A percentile compares a stretch with the other conserved stretches of the same genome.
phyloP scores from a whole-genome alignment of 2,329 filamentous ascomycete species.

The Sporothrix humicola region DNA sequence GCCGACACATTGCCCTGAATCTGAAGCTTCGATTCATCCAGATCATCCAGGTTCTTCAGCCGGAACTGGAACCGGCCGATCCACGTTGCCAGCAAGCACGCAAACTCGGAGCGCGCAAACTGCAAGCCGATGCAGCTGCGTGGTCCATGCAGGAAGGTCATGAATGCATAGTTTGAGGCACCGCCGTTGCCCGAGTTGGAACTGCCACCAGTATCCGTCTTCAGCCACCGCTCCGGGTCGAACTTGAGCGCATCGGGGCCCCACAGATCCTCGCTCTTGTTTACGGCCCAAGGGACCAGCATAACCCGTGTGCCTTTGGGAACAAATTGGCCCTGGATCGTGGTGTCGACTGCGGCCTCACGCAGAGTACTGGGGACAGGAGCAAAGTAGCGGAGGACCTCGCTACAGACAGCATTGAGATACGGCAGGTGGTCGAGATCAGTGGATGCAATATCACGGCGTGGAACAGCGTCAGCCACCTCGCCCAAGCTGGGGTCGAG shows the following conservation, averaged over 20 bases:
- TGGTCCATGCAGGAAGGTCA: conserved; percentile 87
- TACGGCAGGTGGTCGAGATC: conserved; percentile 78
- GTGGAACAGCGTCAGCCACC: conserved; percentile 22
- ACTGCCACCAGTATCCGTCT: conserved; percentile 45
- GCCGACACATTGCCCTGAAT: conserved; percentile 75
- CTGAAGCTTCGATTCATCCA: conserved; percentile 69
- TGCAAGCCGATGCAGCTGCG: conserved; percentile 81
- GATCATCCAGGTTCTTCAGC: conserved; percentile 61
- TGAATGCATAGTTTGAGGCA: conserved; percentile 73
- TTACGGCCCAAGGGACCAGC: conserved; percentile 69
- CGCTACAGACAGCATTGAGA: conserved; percentile 77
- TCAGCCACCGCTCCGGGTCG: conserved; percentile 78
- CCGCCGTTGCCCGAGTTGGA: conserved; percentile 63
- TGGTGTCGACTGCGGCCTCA: conserved; percentile 66
- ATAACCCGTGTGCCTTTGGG: conserved; percentile 74
- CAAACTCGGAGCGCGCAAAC: conserved; percentile 85
- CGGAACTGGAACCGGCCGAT: conserved; percentile 75
- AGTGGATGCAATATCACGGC: conserved; percentile 46
- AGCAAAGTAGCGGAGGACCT: conserved; percentile 74
- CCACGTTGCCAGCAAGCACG: conserved; percentile 77
- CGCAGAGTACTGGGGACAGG: conserved; percentile 76
- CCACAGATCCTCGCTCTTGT: conserved; percentile 74
- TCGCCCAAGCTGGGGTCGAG: not conserved
- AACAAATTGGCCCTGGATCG: conserved; percentile 67
- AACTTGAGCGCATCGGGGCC: conserved; percentile 76